phyloP scores from a whole-genome alignment of 495 filamentous ascomycete species.

The Xylaria telfairii region DNA sequence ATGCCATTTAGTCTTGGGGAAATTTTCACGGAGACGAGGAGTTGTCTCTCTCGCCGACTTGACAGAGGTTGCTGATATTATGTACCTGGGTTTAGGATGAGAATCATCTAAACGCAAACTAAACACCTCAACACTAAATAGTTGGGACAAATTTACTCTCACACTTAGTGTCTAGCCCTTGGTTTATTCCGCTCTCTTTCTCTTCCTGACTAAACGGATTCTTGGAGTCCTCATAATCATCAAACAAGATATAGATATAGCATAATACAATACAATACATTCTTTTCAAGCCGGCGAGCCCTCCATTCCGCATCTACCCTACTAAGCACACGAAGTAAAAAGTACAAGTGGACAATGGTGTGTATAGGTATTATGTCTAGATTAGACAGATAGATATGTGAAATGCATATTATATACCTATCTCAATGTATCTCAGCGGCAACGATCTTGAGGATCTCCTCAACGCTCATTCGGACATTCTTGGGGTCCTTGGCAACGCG shows the following conservation, averaged over 20 bases:
- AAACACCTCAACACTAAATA: not conserved
- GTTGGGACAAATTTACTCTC: not conserved
- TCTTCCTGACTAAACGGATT: not conserved
- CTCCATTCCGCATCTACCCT: not conserved
- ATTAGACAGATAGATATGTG: not conserved
- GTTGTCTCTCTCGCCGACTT: not conserved
- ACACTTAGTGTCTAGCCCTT: not conserved
- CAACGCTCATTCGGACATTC: constrained; percentile 72
- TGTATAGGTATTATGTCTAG: not conserved
- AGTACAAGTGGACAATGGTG: not conserved
- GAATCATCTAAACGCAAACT: not conserved
- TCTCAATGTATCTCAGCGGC: constrained; percentile 55
- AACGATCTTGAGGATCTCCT: constrained; percentile 83
- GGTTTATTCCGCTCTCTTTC: not conserved
- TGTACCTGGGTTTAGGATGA: not conserved
- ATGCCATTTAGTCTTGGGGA: not conserved
- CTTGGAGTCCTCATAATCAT: constrained; percentile 14
- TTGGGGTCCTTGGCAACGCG: constrained; percentile 80
- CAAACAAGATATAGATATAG: constrained; percentile 7
- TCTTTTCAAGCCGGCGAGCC: not conserved
- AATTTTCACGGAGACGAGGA: not conserved
- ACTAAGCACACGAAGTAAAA: not conserved
- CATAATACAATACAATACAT: not conserved
- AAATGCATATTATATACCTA: not conserved
- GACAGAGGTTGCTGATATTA: not conserved